Base-by-base conservation (phyloP, 208 protist species). In the Trypanosoma lewisi region DNA sequence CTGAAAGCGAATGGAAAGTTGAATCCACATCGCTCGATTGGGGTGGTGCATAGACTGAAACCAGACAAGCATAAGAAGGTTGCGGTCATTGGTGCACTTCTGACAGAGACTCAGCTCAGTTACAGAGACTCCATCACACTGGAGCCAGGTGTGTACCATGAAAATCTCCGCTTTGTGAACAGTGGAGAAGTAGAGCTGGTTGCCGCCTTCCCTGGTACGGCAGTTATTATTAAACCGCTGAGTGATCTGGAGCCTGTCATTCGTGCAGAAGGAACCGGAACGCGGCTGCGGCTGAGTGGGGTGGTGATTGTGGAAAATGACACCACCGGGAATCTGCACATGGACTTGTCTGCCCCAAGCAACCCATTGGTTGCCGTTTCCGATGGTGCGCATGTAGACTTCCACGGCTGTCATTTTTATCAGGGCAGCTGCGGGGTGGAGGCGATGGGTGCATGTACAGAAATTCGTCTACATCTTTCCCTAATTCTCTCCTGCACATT, bases 391-490 rank as follows among this genome's bases (percentile, higher is more conserved):
- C 36, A 36, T 27, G 64, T 84, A 30, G 37, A 34, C 31, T 72
- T 83, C 19, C 71, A 79, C 23, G 85, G 78, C 6, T 82, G 80
- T 49, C 85, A 92, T 55, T 73, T 92, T 17, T 92, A 89, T 62
- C 52, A 68, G 34, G 78, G 82, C 30, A 70, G 63, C 36, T 78
- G 73, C 8, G 84, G 72, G 25, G 59, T 91, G 37, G 67, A 81
- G 12, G 80, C 64, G 2, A 50, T 53, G 1, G 82, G 73, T 1
- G 27, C 8, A 1, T 37, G 60, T 30, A 85, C 85, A 21, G 63
- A 23, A 7, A 57, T 80, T 6, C 45, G 23, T 33, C 57, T 89
- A 37, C 73, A 75, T 48, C 62, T 88, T 17, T 89, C 77, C 51
- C 57, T 87, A 44, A 33, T 92, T 39, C 73, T 82, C 7, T 72